Conservation (phyloP, 2,329 filamentous ascomycete species). For the Akanthomyces dipterigenus region DNA sequence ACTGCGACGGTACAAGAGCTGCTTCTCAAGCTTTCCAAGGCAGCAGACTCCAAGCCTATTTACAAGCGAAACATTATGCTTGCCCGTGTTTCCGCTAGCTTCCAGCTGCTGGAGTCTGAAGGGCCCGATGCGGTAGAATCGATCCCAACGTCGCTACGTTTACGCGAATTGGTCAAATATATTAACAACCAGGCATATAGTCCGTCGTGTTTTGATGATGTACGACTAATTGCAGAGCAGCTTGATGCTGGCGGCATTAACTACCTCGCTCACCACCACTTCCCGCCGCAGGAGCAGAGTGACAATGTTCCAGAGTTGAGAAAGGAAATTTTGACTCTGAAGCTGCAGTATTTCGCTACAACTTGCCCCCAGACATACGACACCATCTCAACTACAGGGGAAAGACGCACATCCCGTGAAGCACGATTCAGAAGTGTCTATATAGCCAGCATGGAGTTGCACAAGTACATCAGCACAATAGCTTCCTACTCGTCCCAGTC, state of each 20-base stretch:
- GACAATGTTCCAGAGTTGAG: constrained; percentile 19
- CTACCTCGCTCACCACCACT: constrained; percentile 31
- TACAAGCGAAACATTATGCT: constrained; percentile 33
- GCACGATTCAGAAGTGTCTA: background rate
- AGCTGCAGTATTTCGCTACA: constrained; percentile 38
- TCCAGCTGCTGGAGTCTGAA: constrained; percentile 26
- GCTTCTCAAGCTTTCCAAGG: constrained; percentile 24
- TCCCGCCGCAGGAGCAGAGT: constrained; percentile 26
- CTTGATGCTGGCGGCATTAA: constrained; percentile 35
- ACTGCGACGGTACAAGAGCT: constrained; percentile 22
- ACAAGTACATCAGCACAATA: constrained; percentile 9
- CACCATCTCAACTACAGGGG: background rate
- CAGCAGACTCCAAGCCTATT: constrained; percentile 27
- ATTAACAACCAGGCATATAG: constrained; percentile 29
- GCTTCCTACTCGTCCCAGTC: background rate
- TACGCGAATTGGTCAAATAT: constrained; percentile 30
- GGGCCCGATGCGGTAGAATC: constrained; percentile 22
- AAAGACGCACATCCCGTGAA: background rate
- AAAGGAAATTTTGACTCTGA: constrained; percentile 30
- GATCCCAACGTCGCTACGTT: constrained; percentile 23
- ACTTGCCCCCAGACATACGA: constrained; percentile 25
- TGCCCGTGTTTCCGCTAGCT: constrained; percentile 31
- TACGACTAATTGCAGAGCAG: constrained; percentile 37
- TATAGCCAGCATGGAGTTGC: constrained; percentile 16
- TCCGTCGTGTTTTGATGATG: constrained; percentile 40